Base-by-base conservation (phyloP, 306 rosid species). In the Mucuna pruriens region DNA sequence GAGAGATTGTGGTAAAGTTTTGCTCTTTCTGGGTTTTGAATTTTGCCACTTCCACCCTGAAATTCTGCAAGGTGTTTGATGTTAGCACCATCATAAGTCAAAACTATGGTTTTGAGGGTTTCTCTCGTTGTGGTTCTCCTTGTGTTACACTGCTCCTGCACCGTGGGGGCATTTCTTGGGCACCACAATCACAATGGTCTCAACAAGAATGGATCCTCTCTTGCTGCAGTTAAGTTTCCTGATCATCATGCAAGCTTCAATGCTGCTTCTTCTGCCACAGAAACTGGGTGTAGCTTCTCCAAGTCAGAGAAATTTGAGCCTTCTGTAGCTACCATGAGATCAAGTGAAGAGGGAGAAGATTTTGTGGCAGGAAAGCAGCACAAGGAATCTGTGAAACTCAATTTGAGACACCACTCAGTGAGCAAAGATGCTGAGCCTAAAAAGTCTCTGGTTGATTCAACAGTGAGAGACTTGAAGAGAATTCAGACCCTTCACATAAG, bases 401-500 rank as follows among this genome's bases (percentile, higher is more conserved):
- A 90, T 70, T 65, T 93, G 44, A 84, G 76, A 65, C 92, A 81
- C 82, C 66, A 76, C 33, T 57, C 89, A 9, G 22, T 48, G 31
- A 84, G 11, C 64, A 38, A n/a, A 38, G 81, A 54, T 36, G 20
- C 67, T 17, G 84, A 84, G 44, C 88, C 90, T 0, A 86, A 85
- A 49, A 82, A 60, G 11, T 89, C 91, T 22, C 71, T 86, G 22
- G 60, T 58, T 13, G 87, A 87, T 63, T 91, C 87, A 52, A 84
- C 89, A 22, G 23, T 45, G 40, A 74, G 86, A 51, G 97, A 93
- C 90, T 66, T 74, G 11, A 72, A 83, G 34, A 84, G 97, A 87
- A 91, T 91, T 57, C 92, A 91, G 54, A 90, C 91, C n/a, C 92
- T 93, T 36, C 87, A 87, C 29, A 83, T 81, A 52, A 90, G 97